Evolutionary conservation across 2,329 filamentous ascomycete species (phyloP).

Genomic region (Pyrenophora tritici-repentis): DNA sequence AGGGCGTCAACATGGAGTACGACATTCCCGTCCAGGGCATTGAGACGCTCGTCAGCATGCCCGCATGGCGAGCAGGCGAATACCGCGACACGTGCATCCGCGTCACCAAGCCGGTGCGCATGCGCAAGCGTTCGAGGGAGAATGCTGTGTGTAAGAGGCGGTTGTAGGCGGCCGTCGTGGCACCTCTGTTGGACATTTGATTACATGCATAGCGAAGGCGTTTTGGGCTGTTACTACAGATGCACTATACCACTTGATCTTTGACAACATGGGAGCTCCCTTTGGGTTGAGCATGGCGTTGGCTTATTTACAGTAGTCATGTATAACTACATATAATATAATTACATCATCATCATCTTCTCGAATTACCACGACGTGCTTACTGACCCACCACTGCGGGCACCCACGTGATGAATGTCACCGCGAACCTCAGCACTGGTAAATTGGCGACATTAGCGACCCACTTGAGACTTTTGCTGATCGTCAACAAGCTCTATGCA

Average conservation of each 20-base stretch:
- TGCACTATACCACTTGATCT: conserved; percentile 38
- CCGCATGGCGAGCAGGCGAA: conserved; percentile 35
- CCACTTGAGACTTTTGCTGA: conserved; percentile 22
- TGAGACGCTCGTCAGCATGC: conserved; percentile 24
- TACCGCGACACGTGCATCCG: conserved; percentile 28
- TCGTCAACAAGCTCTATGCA: not conserved
- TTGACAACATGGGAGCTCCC: conserved; percentile 30
- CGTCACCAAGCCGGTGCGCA: conserved; percentile 39
- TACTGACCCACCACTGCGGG: conserved; percentile 17
- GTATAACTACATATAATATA: conserved; percentile 8
- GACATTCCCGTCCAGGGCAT: conserved; percentile 20
- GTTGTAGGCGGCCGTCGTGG: conserved; percentile 10
- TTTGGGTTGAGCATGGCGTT: conserved; percentile 43
- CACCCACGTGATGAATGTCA: conserved; percentile 23
- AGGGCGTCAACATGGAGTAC: conserved; percentile 42
- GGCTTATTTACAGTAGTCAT: conserved; percentile 14
- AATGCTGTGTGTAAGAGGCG: conserved; percentile 23
- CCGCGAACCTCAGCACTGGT: conserved; percentile 24
- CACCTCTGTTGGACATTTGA: not conserved
- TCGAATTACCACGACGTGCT: no score
- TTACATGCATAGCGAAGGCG: conserved; percentile 41
- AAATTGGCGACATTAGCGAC: conserved; percentile 27
- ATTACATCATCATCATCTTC: not conserved
- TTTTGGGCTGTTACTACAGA: conserved; percentile 22
- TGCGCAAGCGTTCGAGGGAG: conserved; percentile 37